Evolutionary conservation across 148 eudicot genomes (phyloP).

Genomic region (Rheum nobile): DNA sequence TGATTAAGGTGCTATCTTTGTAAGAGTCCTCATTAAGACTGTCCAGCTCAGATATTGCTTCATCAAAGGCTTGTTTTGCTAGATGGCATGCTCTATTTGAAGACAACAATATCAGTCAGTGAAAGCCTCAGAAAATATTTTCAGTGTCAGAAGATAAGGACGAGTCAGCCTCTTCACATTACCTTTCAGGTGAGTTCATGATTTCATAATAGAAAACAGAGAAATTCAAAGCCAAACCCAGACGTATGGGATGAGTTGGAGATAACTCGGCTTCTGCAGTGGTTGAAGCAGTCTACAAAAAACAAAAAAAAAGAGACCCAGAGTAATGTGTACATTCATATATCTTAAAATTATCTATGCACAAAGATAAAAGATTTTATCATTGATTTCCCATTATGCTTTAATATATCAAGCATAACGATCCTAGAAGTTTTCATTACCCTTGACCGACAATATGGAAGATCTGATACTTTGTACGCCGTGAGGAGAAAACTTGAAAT

Average conservation of each 20-base stretch:
- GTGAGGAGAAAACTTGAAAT: neutral
- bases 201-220: constrained; percentile 10
- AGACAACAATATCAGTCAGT: neutral
- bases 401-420: neutral
- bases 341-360: neutral
- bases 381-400: neutral
- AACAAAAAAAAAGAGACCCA: neutral
- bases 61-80: constrained; percentile 4
- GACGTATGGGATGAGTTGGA: constrained; percentile 10
- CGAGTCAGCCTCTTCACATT: neutral
- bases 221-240: constrained; percentile 9
- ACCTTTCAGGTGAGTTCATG: constrained; percentile 11
- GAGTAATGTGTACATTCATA: neutral
- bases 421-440: neutral
- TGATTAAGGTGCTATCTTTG: constrained; percentile 5
- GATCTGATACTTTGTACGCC: neutral
- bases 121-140: neutral
- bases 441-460: neutral
- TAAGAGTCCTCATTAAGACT: constrained; percentile 1
- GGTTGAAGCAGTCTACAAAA: constrained; percentile 1
- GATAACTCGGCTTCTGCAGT: constrained; percentile 4
- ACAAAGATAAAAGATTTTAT: neutral
- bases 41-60: constrained; percentile 5
- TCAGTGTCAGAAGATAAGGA: neutral
- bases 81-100: neutral